Percentiles rank a stretch among this genome's conserved stretches.
phyloP scores from a whole-genome alignment of 1,284 basidiomycete species.

The Acaromyces ingoldii region DNA sequence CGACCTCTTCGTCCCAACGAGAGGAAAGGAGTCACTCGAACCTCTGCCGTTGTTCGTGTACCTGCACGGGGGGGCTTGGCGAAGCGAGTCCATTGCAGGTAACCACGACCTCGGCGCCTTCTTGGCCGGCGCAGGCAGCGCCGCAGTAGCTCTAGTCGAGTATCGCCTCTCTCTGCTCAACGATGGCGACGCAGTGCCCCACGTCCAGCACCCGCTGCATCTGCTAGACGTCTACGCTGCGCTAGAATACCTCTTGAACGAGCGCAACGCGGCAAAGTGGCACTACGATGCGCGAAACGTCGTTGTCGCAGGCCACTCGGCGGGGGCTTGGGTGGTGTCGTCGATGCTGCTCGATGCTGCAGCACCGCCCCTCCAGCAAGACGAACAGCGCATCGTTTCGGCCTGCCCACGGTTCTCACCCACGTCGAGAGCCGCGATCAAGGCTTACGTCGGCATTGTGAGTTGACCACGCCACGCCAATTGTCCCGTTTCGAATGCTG shows the following conservation, averaged over 20 bases:
- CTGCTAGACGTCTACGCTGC: not conserved
- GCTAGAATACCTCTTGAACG: not conserved
- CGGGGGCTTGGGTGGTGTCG: not conserved
- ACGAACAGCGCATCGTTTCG: not conserved
- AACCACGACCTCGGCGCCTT: not conserved
- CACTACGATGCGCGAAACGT: not conserved
- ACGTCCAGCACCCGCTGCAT: not conserved
- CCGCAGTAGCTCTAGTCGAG: not conserved
- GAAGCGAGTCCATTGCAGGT: not conserved
- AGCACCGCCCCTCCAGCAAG: not conserved
- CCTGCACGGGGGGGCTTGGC: slow-evolving; percentile 3
- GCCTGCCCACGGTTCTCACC: not conserved
- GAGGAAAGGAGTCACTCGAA: not conserved
- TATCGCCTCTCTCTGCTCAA: not conserved
- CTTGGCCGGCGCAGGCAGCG: not conserved
- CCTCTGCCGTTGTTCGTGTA: not conserved
- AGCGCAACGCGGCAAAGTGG: not conserved
- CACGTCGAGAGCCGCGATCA: not conserved
- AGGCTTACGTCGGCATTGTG: not conserved
- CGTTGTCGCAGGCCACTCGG: not conserved
- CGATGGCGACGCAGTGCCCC: not conserved
- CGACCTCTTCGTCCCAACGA: not conserved
- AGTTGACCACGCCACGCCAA: not conserved
- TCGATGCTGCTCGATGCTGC: not conserved
- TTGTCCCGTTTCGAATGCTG: not conserved